Evolutionary conservation across 805 yeast species (phyloP).

Genomic region (Saccharomycopsis sp.): DNA sequence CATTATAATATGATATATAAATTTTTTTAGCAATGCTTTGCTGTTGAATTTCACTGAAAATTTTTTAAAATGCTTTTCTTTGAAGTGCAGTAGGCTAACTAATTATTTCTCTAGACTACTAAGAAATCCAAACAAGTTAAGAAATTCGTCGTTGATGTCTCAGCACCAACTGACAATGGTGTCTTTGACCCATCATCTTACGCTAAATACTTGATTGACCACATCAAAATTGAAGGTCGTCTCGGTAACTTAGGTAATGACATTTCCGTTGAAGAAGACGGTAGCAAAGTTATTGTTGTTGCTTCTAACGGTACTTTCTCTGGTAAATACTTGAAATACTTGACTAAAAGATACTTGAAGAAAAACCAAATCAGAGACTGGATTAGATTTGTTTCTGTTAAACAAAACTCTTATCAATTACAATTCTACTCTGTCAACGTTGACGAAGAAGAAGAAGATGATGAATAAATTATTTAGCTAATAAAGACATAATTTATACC

Average conservation of each 20-base stretch:
- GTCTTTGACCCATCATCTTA: slow-evolving; percentile 96
- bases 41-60: slow-evolving; percentile 25
- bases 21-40: slow-evolving; percentile 29
- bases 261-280: slow-evolving; percentile 81
- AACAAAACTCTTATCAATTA: slow-evolving; percentile 93
- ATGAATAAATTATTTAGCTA: slow-evolving; percentile 18
- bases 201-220: slow-evolving; percentile 97
- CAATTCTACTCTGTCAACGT: slow-evolving; percentile 98
- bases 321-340: slow-evolving; percentile 99
- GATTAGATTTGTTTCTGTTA: slow-evolving; percentile 97
- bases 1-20: neutral
- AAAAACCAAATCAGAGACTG: slow-evolving; percentile 99
- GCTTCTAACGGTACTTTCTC: slow-evolving; percentile 91
- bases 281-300: slow-evolving; percentile 83
- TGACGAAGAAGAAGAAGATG: slow-evolving; percentile 87
- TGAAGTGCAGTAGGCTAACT: slow-evolving; percentile 69
- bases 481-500: neutral
- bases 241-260: slow-evolving; percentile 96
- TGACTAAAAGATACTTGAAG: slow-evolving; percentile 99
- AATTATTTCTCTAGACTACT: slow-evolving; percentile 52
- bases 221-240: slow-evolving; percentile 97
- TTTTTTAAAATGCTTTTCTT: slow-evolving; percentile 9
- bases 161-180: slow-evolving; percentile 96
- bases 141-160: slow-evolving; percentile 91
- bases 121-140: slow-evolving; percentile 76